Base-by-base conservation (phyloP, 495 filamentous ascomycete genomes). In the Neurospora hispaniola region DNA sequence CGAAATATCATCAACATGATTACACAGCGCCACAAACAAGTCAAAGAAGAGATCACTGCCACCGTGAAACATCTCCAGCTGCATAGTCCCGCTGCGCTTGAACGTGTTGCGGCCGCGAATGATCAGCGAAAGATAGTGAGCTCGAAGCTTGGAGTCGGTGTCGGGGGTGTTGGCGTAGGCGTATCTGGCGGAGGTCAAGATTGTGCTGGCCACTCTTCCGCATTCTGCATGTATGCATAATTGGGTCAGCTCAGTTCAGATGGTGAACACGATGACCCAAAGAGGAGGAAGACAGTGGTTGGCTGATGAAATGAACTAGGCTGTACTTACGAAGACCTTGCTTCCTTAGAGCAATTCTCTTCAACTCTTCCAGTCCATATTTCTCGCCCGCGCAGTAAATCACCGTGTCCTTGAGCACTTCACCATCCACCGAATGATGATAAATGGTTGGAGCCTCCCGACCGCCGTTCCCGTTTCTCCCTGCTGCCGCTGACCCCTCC, bases 81-180 rank as follows among this genome's bases (percentile, higher is more conserved):
- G 94, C 94, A 97, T 96, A n/a, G 94, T 97, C 74, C 94, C 94
- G 81, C 93, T 96, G 44, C 92, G 85, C 86, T 96, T 97, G 85
- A 97, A 97, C 5, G 92, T 97, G 74, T 85, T 86, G 74, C 93
- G 86, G 77, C 89, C 90, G 74, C 94, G 87, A 75, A 97, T 94
- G 81, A 97, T 96, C 79, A 97, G 86, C 38, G 94, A 93, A 35
- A 97, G 89, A 77, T 97, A 97, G 82, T 97, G 94, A 42, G 94
- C 93, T 70, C 94, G 86, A 70, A 97, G 87, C 80, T 92, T 92
- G 38, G 92, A 94, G 85, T 97, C 94, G 20, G 86, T 91, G 78
- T 97, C 93, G 1, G 93, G 93, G 18, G 94, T 97, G 81, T 96
- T 88, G 75, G 89, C 90, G 82, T 97, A 97, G 35, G 93, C 93